Evolutionary conservation across 495 filamentous ascomycete genomes (phyloP), one percentile per base, ranked within the genome.

Genomic region (Bacidia rubella): DNA sequence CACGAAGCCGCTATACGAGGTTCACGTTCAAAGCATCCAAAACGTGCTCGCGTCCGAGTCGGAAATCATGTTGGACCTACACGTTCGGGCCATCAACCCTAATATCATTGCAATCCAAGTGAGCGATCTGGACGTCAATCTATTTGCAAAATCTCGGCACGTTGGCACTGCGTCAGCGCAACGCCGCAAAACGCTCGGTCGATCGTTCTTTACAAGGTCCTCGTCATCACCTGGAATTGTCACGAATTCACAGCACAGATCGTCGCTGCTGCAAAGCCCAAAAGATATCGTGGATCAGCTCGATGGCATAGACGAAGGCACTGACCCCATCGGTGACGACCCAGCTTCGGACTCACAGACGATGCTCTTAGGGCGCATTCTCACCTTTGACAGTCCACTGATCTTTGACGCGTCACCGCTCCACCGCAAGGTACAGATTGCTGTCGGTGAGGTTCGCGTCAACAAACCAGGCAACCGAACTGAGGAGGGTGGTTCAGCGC

Each of bases 41-140:
- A 90, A 95, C 58, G 87, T 98, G 17, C 75, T 97, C 26, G 89
- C 89, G 4, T 94, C 87, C 55, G 84, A 95, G 62, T 86, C 95
- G 65, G 93, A 97, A 61, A 74, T 98, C 19, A 97, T 98, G 82
- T 53, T 98, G 55, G 90, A 98, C 60, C 70, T 97, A 9, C 79
- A 84, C n/a, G 85, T 98, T 35, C 74, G 74, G 54, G 92, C 90
- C 1, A 71, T 86, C 54, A 98, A 98, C 62, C 92, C 90, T 0
- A 98, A 98, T 57, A 74, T 94, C 19, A 82, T 96, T 41, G 79
- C 84, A 15, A 80, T 98, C 23, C 82, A 82, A 9, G 78, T 98
- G 47, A 80, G 84, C 56, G 77, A 85, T 24, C 83, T 90, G 59
- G 85, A 96, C 63, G 74, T 97, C 48, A 86, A 92, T 59, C 76